These are phyloP conservation scores for Lizanozyma gosingica DNA, from an alignment of 1,139 yeast species.

Conservation along the genomic window DNA sequence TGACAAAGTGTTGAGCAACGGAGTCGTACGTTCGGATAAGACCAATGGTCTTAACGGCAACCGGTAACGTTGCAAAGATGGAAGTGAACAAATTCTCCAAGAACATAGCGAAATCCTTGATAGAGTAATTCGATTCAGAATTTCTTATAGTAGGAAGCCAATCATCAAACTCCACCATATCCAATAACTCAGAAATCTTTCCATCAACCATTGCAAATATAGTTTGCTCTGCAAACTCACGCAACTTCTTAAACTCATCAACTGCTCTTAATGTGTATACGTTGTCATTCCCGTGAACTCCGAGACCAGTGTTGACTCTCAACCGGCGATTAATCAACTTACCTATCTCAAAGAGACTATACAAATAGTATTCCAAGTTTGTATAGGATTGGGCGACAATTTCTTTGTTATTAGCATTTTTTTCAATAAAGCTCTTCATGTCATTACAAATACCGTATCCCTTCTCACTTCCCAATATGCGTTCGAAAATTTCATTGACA, in stretches of 20 bases:
- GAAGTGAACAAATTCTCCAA: constrained; percentile 80
- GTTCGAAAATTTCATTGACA: constrained; percentile 58
- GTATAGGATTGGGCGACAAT: constrained; percentile 84
- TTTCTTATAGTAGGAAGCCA: constrained; percentile 39
- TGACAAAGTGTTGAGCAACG: constrained; percentile 63
- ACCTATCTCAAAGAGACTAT: constrained; percentile 51
- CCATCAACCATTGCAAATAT: constrained; percentile 74
- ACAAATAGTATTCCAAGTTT: constrained; percentile 76
- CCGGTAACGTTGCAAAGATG: constrained; percentile 78
- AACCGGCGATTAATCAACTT: constrained; percentile 32
- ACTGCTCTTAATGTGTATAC: constrained; percentile 32
- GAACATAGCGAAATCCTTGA: constrained; percentile 82
- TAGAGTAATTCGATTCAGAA: constrained; percentile 61
- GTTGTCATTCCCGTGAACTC: constrained; percentile 31
- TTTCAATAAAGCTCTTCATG: constrained; percentile 50
- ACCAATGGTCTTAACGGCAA: constrained; percentile 66
- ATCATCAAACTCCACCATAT: constrained; percentile 84
- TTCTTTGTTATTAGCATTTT: constrained; percentile 69
- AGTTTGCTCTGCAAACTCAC: constrained; percentile 71
- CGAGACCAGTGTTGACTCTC: constrained; percentile 46
- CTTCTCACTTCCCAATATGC: constrained; percentile 44
- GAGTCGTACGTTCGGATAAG: constrained; percentile 83
- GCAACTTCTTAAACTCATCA: constrained; percentile 47
- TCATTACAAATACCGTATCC: constrained; percentile 58
- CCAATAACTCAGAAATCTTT: constrained; percentile 72